Percentiles rank a stretch among this genome's conserved stretches.
These are phyloP conservation scores for Lagerstroemia speciosa DNA, from an alignment of 345 rosid genomes.

Conservation along the genomic window DNA sequence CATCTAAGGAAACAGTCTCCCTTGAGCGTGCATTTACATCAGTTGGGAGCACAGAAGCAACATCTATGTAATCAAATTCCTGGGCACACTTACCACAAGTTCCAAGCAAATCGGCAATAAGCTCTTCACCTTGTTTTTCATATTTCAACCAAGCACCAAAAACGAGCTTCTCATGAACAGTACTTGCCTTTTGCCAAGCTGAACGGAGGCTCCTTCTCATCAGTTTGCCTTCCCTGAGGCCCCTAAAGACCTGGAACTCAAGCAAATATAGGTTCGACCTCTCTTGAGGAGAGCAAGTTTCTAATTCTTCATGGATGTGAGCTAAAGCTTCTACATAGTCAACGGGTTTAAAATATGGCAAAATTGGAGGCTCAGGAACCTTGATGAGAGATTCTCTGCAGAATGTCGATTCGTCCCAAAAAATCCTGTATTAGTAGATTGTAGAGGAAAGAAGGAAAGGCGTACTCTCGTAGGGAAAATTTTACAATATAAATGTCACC, in stretches of 20 bases:
- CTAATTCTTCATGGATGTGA: conserved; percentile 93
- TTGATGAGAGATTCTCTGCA: conserved; percentile 92
- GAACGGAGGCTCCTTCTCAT: conserved; percentile 79
- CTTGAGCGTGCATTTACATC: conserved; percentile 22
- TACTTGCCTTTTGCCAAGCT: conserved; percentile 80
- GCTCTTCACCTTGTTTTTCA: conserved; percentile 86
- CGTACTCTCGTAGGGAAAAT: not conserved
- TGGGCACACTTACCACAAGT: conserved; percentile 63
- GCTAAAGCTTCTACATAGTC: conserved; percentile 95
- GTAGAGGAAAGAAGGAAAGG: not conserved
- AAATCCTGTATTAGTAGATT: not conserved
- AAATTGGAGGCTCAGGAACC: conserved; percentile 73
- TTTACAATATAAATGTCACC: not conserved
- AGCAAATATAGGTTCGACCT: conserved; percentile 62
- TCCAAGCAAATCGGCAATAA: conserved; percentile 70
- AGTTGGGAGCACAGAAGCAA: conserved; percentile 45
- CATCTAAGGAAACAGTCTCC: conserved; percentile 27
- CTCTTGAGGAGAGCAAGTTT: conserved; percentile 56
- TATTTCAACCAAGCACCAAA: conserved; percentile 90
- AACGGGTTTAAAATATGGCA: conserved; percentile 74
- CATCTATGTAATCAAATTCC: conserved; percentile 65
- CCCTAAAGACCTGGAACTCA: conserved; percentile 83
- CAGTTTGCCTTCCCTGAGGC: conserved; percentile 82
- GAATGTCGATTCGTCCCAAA: conserved; percentile 7
- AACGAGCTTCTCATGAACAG: conserved; percentile 81